These are phyloP conservation scores for Orbilia ellipsospora DNA, from an alignment of 2,329 filamentous ascomycete genomes.

Conservation along the genomic window DNA sequence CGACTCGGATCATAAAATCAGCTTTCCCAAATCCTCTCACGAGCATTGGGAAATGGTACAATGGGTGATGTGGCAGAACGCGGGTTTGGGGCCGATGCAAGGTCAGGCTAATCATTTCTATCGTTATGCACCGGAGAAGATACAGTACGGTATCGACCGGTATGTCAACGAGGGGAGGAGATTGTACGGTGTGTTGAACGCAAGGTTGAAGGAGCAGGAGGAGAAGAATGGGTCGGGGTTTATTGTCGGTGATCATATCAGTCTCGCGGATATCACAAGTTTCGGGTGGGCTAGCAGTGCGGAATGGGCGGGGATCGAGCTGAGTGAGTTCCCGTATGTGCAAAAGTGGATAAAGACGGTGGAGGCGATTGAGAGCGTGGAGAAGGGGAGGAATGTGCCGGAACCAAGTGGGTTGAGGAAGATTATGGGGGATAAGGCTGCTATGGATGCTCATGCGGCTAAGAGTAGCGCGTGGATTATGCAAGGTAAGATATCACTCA, in stretches of 20 bases:
- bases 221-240: slow-evolving; percentile 65
- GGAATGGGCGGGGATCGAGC: slow-evolving; percentile 73
- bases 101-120: slow-evolving; percentile 86
- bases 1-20: slow-evolving; percentile 83
- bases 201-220: slow-evolving; percentile 71
- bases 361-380: slow-evolving; percentile 74
- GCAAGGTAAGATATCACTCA: slow-evolving; percentile 66
- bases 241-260: slow-evolving; percentile 75
- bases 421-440: slow-evolving; percentile 65
- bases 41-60: slow-evolving; percentile 84
- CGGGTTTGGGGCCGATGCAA: slow-evolving; percentile 84
- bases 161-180: slow-evolving; percentile 87
- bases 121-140: slow-evolving; percentile 83
- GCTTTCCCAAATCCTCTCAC: slow-evolving; percentile 76
- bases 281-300: slow-evolving; percentile 79
- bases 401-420: slow-evolving; percentile 69
- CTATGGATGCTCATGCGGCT: slow-evolving; percentile 69
- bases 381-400: slow-evolving; percentile 81
- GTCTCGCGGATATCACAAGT: slow-evolving; percentile 81
- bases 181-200: slow-evolving; percentile 81
- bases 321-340: slow-evolving; percentile 79
- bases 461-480: slow-evolving; percentile 73
- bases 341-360: slow-evolving; percentile 81
- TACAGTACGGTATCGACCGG: slow-evolving; percentile 82
- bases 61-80: slow-evolving; percentile 84